phyloP scores from a whole-genome alignment of 116 monocot genomes.

The Papilionanthe hybrid region DNA sequence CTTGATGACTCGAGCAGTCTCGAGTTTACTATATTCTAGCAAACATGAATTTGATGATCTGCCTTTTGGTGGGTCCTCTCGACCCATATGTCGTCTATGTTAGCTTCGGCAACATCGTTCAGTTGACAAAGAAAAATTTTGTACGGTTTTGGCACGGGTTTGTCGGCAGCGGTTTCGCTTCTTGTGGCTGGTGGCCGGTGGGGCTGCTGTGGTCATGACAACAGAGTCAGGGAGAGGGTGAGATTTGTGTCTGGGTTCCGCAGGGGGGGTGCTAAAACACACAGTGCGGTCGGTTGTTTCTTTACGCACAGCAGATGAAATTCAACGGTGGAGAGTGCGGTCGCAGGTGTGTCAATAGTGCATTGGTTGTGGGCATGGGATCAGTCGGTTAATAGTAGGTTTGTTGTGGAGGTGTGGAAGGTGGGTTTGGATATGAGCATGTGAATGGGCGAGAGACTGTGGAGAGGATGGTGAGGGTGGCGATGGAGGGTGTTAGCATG shows the following conservation, averaged over 20 bases:
- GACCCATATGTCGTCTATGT: slow-evolving; percentile 37
- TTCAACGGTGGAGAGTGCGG: slow-evolving; percentile 31
- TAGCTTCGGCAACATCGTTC: slow-evolving; percentile 25
- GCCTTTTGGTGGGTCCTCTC: too few relatives aligned
- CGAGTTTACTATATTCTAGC: too few relatives aligned
- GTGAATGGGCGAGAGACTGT: slow-evolving; percentile 9
- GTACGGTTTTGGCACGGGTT: slow-evolving; percentile 21
- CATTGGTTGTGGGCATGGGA: slow-evolving; percentile 15
- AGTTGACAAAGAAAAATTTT: slow-evolving; percentile 12
- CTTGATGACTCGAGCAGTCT: too few relatives aligned
- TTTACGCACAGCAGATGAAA: slow-evolving; percentile 36
- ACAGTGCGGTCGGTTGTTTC: slow-evolving; percentile 27
- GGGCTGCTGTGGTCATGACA: not conserved
- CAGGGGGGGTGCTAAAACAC: slow-evolving; percentile 23
- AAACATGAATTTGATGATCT: too few relatives aligned
- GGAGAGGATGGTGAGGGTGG: slow-evolving; percentile 20
- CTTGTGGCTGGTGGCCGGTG: slow-evolving; percentile 16
- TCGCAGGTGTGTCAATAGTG: slow-evolving; percentile 34
- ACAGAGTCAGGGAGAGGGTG: slow-evolving; percentile 11
- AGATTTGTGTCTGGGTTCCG: slow-evolving; percentile 16
- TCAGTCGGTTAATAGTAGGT: slow-evolving; percentile 20
- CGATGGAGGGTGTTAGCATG: slow-evolving; percentile 26
- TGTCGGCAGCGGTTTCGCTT: slow-evolving; percentile 8
- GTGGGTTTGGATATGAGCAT: slow-evolving; percentile 36
- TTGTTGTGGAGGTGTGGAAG: slow-evolving; percentile 26